Base-by-base conservation (phyloP, 2,329 filamentous ascomycete species). In the Chrysoporthe cubensis region DNA sequence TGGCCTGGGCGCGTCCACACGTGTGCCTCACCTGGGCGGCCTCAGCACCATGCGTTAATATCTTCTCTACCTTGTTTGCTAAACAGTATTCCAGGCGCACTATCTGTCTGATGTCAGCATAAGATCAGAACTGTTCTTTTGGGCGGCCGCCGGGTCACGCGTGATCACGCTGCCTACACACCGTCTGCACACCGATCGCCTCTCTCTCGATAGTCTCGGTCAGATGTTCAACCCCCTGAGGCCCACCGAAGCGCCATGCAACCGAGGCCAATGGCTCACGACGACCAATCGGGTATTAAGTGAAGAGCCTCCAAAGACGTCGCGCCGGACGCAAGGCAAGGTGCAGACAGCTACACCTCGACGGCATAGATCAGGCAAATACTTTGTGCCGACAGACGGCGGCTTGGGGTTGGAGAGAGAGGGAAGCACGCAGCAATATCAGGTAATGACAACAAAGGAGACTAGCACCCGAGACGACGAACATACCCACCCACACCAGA, bases 401-500 rank as follows among this genome's bases (percentile, higher is more conserved):
- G 26, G 26, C 32, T 14, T 13, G 32, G 13, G 50, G 32, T 32
- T 6, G 9, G 7, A 13, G 14, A 58, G 34, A 40, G 13, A 37
- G 7, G 2, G 18, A 32, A 44, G 9, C 59, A 48, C 42, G 43
- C 3, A 48, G 42, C 7, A 34, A 42, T 60, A 43, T 60, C 40
- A 21, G 18, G 42, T 42, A 43, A 21, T 26, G 57, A 34, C 37
- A 60, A 21, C 57, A 44, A 44, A 44, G 37, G 40, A 60, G n/a
- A 60, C 21, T 44, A 26, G 26, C 16, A 44, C 57, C 57, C 37
- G n/a, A 60, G n/a, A 21, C 37, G 16, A 44, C 54, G 52, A 52
- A 57, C 65, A 64, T 42, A 13, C 37, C 9, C 46, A 9, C 48
- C n/a, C 21, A 34, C 54, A 57, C 37, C 61, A 67, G 37, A 62